Evolutionary conservation across 83 land plant genomes (phyloP), one percentile per base, ranked within the genome.

Genomic region (Picea engelmannii): DNA sequence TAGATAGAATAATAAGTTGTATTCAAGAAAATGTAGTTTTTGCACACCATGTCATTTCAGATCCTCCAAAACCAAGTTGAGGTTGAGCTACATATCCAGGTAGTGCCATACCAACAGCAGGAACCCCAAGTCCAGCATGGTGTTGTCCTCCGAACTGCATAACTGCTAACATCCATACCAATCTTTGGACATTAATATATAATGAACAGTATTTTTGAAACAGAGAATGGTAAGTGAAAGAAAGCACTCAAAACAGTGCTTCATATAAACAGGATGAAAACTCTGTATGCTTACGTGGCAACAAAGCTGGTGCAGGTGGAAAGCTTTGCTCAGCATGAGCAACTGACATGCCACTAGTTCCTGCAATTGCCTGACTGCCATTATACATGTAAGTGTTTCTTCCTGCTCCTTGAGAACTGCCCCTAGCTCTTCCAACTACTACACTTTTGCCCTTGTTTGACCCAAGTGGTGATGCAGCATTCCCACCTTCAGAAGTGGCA

Each of bases 141-240:
- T 88, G 90, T 83, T 94, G 98, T 71, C 91, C 93, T 52, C 95
- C 93, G 90, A 93, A 91, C 84, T 92, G 98, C 90, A 96, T 93
- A 65, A 95, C 98, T 95, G 84, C 17, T 44, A 70, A 85, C 18
- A 80, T 80, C 40, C 40, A 68, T 59, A 78, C 31, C 64, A 55
- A 59, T 17, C 79, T 59, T 23, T 16, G 23, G 3, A 4, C 38
- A 59, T 24, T 25, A 58, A n/a, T 2, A 78, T 5, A 58, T 44
- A 15, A 78, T 21, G 38, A 35, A 11, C 11, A 20, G 69, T 66
- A 8, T 66, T 25, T 25, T 25, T 21, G 69, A 66, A 8, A 66
- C 3, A 21, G 69, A 25, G 11, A 66, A 25, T 4, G 4, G 9
- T 13, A 66, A 20, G 12, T 66, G 10, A 8, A 66, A 59, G 59